A percentile compares a stretch with the other conserved stretches of the same genome.
Conservation (phyloP, 495 filamentous ascomycete species). For the Cercophora newfieldiana region DNA sequence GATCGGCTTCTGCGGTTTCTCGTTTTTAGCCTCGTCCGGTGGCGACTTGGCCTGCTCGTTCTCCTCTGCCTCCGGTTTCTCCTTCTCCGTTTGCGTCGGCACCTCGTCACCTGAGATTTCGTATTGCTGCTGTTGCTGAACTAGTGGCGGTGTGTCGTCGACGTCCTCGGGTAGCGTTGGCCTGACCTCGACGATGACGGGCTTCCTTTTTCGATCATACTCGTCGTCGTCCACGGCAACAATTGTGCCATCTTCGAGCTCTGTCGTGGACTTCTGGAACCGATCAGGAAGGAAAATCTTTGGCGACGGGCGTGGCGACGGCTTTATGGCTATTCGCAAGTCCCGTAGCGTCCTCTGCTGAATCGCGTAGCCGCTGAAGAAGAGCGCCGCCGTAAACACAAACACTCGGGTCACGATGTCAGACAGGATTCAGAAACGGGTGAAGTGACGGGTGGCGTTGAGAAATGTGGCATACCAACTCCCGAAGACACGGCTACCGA, state of each 20-base stretch:
- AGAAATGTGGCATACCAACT: slow-evolving; percentile 42
- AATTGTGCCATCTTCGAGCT: slow-evolving; percentile 40
- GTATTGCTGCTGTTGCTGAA: neutral
- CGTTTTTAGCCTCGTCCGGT: slow-evolving; percentile 17
- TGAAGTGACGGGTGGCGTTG: slow-evolving; percentile 33
- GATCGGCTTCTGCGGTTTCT: slow-evolving; percentile 34
- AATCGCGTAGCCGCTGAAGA: slow-evolving; percentile 53
- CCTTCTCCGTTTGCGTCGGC: slow-evolving; percentile 10
- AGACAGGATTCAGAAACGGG: slow-evolving; percentile 11
- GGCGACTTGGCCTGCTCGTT: slow-evolving; percentile 15
- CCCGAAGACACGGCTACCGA: slow-evolving; percentile 50
- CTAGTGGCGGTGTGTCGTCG: neutral
- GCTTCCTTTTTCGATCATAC: neutral
- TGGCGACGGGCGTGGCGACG: slow-evolving; percentile 39
- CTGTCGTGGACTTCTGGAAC: slow-evolving; percentile 35
- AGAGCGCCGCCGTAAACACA: slow-evolving; percentile 53
- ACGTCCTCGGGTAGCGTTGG: slow-evolving; percentile 30
- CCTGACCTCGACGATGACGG: slow-evolving; percentile 32
- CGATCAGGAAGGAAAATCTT: slow-evolving; percentile 46
- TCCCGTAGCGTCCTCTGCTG: slow-evolving; percentile 56
- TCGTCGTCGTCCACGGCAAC: slow-evolving; percentile 30
- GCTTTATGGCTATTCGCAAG: slow-evolving; percentile 49
- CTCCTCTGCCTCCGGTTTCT: slow-evolving; percentile 15
- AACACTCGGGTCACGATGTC: slow-evolving; percentile 37
- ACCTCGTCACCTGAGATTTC: neutral